phyloP scores from a whole-genome alignment of 139 green algal species.

The Chlamydomonas sphaeroides region DNA sequence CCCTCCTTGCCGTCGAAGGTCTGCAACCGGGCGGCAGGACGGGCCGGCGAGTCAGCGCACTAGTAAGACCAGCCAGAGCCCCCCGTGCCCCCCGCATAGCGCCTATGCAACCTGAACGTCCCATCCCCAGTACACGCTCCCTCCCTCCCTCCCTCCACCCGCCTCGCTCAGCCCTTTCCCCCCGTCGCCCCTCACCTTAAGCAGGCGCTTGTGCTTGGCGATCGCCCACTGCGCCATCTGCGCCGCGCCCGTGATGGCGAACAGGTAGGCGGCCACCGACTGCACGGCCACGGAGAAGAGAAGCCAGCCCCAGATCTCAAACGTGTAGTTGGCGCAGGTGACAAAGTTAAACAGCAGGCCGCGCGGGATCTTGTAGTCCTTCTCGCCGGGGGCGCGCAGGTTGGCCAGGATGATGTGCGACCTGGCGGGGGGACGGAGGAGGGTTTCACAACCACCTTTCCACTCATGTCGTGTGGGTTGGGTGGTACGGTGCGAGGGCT shows the following conservation, averaged over 20 bases:
- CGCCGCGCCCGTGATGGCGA: conserved; percentile 79
- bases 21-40: conserved; percentile 47
- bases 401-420: conserved; percentile 90
- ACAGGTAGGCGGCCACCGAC: conserved; percentile 81
- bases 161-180: not conserved
- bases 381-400: conserved; percentile 80
- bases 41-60: not conserved
- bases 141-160: not conserved
- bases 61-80: no score
- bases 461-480: no score
- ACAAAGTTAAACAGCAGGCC: conserved; percentile 95
- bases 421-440: no score
- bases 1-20: conserved; percentile 95
- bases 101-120: no score
- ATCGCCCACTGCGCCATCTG: conserved; percentile 93
- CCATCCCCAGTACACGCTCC: no score
- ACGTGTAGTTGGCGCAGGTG: conserved; percentile 98
- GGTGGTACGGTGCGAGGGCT: no score
- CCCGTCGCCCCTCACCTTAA: conserved; percentile 67
- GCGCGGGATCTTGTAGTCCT: conserved; percentile 88
- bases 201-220: conserved; percentile 91
- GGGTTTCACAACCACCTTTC: no score
- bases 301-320: conserved; percentile 86
- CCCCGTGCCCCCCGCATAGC: no score
- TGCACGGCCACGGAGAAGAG: conserved; percentile 88